A percentile compares a stretch with the other conserved stretches of the same genome.
Evolutionary conservation across 306 rosid species (phyloP).

Genomic region (Sophora flavescens): DNA sequence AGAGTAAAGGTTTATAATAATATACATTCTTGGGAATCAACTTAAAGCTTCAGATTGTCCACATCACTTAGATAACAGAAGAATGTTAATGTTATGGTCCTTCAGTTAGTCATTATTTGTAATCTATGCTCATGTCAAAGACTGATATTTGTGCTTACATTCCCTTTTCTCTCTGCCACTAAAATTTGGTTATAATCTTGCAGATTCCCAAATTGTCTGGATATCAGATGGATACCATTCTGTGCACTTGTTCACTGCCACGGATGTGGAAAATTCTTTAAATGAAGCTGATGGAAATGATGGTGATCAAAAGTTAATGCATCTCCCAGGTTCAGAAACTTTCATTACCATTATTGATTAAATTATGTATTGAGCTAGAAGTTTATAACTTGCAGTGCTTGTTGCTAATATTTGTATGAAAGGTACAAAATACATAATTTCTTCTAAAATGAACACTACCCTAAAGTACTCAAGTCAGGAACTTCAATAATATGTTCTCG

Average conservation of each 20-base stretch:
- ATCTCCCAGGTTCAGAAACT: conserved; percentile 65
- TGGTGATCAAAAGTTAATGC: conserved; percentile 59
- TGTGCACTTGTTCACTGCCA: conserved; percentile 64
- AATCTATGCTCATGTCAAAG: conserved; percentile 34
- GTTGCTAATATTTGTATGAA: conserved; percentile 6
- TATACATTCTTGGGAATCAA: neutral
- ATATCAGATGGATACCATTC: conserved; percentile 81
- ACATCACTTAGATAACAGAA: conserved; percentile 15
- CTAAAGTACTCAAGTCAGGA: neutral
- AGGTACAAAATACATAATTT: neutral
- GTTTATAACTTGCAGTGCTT: neutral
- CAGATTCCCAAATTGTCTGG: conserved; percentile 86
- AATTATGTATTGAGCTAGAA: conserved; percentile 31
- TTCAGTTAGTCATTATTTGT: conserved; percentile 7
- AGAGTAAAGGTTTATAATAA: conserved; percentile 4
- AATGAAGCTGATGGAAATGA: conserved; percentile 57
- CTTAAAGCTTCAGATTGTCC: conserved; percentile 23
- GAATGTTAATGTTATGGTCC: conserved; percentile 2
- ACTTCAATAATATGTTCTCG: neutral
- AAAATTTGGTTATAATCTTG: conserved; percentile 44
- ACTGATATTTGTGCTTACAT: conserved; percentile 11
- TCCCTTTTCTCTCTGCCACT: conserved; percentile 30
- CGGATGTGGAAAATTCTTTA: conserved; percentile 61
- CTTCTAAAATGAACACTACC: neutral
- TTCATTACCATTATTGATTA: conserved; percentile 38